A percentile compares a stretch with the other conserved stretches of the same genome.
phyloP scores from a whole-genome alignment of 164 flowering plant species.

The Amborella trichopoda region DNA sequence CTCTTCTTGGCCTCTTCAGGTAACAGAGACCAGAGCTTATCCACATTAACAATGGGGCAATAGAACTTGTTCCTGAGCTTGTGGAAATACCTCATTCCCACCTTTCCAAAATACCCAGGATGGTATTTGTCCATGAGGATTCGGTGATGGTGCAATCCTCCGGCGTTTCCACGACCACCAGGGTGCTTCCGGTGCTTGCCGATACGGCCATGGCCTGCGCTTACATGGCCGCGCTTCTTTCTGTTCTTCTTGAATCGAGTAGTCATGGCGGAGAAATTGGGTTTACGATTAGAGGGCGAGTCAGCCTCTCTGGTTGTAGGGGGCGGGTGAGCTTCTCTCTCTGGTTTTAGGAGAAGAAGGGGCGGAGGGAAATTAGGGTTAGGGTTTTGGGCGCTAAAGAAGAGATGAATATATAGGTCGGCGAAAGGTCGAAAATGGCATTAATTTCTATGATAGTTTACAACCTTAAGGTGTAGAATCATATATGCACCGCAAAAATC shows the following conservation, averaged over 20 bases:
- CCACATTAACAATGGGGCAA: slow-evolving; percentile 12
- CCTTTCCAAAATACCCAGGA: slow-evolving; percentile 14
- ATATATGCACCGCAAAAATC: too few relatives aligned
- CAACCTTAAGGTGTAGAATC: too few relatives aligned
- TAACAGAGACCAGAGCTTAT: slow-evolving; percentile 7
- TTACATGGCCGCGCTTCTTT: slow-evolving; percentile 14
- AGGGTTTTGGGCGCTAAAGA: too few relatives aligned
- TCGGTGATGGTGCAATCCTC: slow-evolving; percentile 14
- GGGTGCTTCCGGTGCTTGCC: slow-evolving; percentile 17
- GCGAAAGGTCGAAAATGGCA: too few relatives aligned
- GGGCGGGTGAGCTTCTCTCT: too few relatives aligned
- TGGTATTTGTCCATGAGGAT: slow-evolving; percentile 18
- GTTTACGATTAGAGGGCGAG: too few relatives aligned
- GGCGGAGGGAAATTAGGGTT: too few relatives aligned
- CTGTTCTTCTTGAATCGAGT: slow-evolving; percentile 15
- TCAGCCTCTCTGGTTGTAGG: too few relatives aligned
- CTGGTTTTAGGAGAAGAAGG: too few relatives aligned
- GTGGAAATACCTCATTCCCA: slow-evolving; percentile 15
- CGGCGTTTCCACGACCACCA: slow-evolving; percentile 14
- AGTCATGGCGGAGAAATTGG: too few relatives aligned
- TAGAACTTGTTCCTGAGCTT: slow-evolving; percentile 14
- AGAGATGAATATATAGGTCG: too few relatives aligned
- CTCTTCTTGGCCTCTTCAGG: slow-evolving; percentile 7
- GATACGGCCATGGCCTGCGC: slow-evolving; percentile 15
- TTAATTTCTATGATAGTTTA: too few relatives aligned